phyloP scores from a whole-genome alignment of 176 grass and related monocot genomes.

The Triticum timopheevii region DNA sequence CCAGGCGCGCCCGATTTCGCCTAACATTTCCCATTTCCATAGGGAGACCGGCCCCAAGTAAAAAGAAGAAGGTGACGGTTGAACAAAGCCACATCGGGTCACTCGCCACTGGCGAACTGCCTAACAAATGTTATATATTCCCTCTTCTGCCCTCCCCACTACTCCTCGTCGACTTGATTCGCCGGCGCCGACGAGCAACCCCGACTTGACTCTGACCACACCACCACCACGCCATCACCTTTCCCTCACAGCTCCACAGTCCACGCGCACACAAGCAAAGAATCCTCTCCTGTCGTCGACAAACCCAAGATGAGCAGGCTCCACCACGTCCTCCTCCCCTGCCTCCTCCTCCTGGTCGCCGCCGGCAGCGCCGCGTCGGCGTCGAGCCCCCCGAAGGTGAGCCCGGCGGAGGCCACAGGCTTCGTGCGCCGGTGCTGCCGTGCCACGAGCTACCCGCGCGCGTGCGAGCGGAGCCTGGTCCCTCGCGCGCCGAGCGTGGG shows the following conservation, averaged over 20 bases:
- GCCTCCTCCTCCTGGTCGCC: neutral
- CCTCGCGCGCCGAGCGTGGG: slow-evolving; percentile 39
- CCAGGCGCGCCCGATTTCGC: no score
- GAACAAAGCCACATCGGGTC: neutral
- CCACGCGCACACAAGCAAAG: neutral
- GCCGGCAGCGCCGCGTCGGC: neutral
- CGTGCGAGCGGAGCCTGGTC: slow-evolving; percentile 65
- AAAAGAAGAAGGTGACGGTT: no score
- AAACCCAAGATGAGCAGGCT: neutral
- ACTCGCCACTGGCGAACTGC: neutral
- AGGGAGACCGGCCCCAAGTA: no score
- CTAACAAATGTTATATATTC: neutral
- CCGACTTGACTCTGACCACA: neutral
- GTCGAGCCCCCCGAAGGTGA: neutral
- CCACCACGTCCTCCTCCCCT: neutral
- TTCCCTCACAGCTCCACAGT: neutral
- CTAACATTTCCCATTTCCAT: no score
- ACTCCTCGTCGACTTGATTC: neutral
- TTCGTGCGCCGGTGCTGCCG: slow-evolving; percentile 63
- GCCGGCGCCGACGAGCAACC: neutral
- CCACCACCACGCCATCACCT: neutral
- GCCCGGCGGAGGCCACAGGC: neutral
- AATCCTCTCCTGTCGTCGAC: neutral
- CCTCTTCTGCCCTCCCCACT: neutral
- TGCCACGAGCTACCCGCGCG: slow-evolving; percentile 52